Percentiles rank a stretch among this genome's conserved stretches.
These are phyloP conservation scores for Hapsidospora chrysogenum DNA, from an alignment of 495 filamentous ascomycete species.

Conservation along the genomic window DNA sequence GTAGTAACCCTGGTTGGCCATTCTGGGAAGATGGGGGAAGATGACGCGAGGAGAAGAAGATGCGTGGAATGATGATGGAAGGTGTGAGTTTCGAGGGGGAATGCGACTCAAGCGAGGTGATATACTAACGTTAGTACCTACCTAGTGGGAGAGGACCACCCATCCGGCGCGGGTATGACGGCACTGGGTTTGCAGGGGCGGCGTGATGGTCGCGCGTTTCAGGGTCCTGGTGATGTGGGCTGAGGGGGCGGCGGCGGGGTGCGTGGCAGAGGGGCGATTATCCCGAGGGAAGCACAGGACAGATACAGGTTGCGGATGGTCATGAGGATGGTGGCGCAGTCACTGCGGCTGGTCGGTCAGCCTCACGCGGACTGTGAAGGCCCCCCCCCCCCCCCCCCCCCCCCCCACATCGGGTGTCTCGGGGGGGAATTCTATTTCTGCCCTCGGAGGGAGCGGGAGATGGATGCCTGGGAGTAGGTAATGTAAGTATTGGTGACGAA, in stretches of 20 bases:
- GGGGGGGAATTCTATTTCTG: too few relatives aligned
- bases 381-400: too few relatives aligned
- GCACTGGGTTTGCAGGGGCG: background rate
- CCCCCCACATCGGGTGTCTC: too few relatives aligned
- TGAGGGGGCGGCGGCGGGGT: background rate
- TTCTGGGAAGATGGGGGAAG: background rate
- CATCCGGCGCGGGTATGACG: background rate
- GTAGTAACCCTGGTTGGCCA: constrained; percentile 2
- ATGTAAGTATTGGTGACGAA: too few relatives aligned
- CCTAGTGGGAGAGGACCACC: background rate
- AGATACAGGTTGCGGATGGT: too few relatives aligned
- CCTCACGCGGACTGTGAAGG: too few relatives aligned
- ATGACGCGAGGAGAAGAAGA: background rate
- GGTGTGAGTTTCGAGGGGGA: background rate
- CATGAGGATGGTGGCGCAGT: constrained; percentile 1
- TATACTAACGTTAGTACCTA: background rate
- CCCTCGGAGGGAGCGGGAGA: too few relatives aligned
- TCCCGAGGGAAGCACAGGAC: too few relatives aligned
- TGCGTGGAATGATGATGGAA: background rate
- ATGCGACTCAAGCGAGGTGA: constrained; percentile 1
- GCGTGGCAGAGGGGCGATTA: too few relatives aligned
- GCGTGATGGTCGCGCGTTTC: background rate
- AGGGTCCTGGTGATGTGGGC: background rate
- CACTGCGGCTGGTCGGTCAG: too few relatives aligned
- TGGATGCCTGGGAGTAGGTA: too few relatives aligned